These are phyloP conservation scores for Saxophila tyrrhenica DNA, from an alignment of 495 filamentous ascomycete species.

Conservation along the genomic window DNA sequence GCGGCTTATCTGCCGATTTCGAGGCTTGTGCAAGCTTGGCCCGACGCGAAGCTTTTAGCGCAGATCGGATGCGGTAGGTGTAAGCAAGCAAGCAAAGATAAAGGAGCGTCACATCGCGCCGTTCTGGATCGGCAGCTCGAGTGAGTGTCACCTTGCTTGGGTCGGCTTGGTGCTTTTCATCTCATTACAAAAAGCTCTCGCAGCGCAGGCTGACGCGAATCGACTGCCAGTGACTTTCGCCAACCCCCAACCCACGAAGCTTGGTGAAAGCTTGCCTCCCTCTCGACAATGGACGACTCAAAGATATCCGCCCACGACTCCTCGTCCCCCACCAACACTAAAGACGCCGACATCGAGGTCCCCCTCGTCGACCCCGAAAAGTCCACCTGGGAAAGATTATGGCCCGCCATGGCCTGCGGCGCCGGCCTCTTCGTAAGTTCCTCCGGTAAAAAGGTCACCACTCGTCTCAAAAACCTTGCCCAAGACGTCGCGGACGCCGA, in stretches of 20 bases:
- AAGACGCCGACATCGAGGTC: conserved; percentile 9
- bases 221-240: no score
- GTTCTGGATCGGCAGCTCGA: no score
- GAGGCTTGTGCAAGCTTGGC: neutral
- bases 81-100: neutral
- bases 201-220: no score
- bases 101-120: neutral
- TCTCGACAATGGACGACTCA: neutral
- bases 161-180: no score
- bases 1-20: neutral
- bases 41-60: conserved; percentile 9
- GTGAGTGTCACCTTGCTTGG: no score
- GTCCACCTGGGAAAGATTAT: conserved; percentile 47
- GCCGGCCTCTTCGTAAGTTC: conserved; percentile 84
- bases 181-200: no score
- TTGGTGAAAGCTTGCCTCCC: no score
- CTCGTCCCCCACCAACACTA: no score
- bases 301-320: neutral
- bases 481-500: no score
- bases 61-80: conserved; percentile 19
- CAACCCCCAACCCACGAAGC: no score
- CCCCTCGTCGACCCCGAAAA: conserved; percentile 29
- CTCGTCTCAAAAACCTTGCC: no score
- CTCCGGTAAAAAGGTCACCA: no score
- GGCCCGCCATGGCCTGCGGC: conserved; percentile 69